Base-by-base conservation (phyloP, 768 basidiomycete species). In the Mycena crocata region DNA sequence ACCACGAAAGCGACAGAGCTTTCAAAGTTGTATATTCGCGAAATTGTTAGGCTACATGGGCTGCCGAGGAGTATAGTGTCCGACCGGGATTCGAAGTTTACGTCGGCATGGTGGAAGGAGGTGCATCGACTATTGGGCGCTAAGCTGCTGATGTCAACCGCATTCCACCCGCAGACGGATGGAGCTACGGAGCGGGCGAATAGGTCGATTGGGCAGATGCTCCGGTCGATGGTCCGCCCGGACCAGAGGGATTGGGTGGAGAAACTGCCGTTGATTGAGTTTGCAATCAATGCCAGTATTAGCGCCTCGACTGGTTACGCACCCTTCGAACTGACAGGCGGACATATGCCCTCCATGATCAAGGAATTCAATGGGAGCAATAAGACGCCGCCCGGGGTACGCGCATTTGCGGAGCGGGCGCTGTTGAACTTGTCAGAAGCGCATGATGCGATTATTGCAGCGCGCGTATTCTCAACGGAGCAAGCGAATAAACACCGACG, bases 361-460 rank as follows among this genome's bases (percentile, higher is more conserved):
- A 4, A 17, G 24, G 46, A 49, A 17, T 17, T 49, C 8, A 30
- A 8, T 2, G 10, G 9, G 6, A 30, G 31, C 14, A 23, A 15
- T 6, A 49, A 49, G 7, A 5, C 26, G 15, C 46, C 28, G 8
- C 46, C 46, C 3, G 46, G 46, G 2, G 28, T 49, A 30, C 24
- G n/a, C n/a, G n/a, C n/a, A n/a, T n/a, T n/a, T n/a, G n/a, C n/a
- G n/a, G n/a, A n/a, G n/a, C n/a, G n/a, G n/a, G n/a, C n/a, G n/a
- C n/a, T n/a, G n/a, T n/a, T n/a, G 4, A 49, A 49, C 31, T 23
- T 49, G 26, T 21, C 46, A 14, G 28, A 49, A 30, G 46, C 46
- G 2, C 46, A 49, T 30, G 46, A 49, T 30, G 46, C 75, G 0
- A 78, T 84, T 1, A 79, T 84, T 10, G 79, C 66, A 23, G 65